phyloP scores from a whole-genome alignment of 192 early-diverging fungal genomes.

The Haplosporangium gracile region DNA sequence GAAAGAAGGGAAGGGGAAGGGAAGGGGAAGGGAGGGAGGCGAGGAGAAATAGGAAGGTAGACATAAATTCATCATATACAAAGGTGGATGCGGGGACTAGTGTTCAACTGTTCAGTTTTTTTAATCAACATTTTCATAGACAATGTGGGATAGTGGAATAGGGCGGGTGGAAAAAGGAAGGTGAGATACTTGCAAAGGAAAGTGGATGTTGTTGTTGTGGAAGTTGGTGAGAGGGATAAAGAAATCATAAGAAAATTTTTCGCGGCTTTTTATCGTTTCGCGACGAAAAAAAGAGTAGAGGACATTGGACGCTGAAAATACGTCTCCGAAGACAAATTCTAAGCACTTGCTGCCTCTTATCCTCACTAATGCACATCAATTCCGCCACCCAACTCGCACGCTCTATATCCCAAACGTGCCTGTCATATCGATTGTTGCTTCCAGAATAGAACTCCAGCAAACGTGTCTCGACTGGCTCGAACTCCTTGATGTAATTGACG shows the following conservation, averaged over 20 bases:
- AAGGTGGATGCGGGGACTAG: background rate
- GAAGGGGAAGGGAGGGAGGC: background rate
- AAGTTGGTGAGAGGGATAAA: background rate
- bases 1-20: background rate
- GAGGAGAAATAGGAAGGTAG: background rate
- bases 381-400: too few relatives aligned
- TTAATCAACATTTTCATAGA: background rate
- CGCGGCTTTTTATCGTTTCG: conserved; percentile 18
- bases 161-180: background rate
- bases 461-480: background rate
- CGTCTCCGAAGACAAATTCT: too few relatives aligned
- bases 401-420: background rate
- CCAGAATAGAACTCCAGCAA: conserved; percentile 20
- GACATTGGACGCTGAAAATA: background rate
- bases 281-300: too few relatives aligned
- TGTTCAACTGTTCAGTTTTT: background rate
- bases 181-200: background rate
- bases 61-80: conserved; percentile 36
- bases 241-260: conserved; percentile 17
- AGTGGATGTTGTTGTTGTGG: background rate
- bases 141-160: background rate
- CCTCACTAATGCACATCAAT: too few relatives aligned
- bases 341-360: too few relatives aligned
- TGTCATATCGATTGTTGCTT: background rate
- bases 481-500: background rate